Base-by-base conservation (phyloP, 2,329 filamentous ascomycete species). In the Monilinia laxa region DNA sequence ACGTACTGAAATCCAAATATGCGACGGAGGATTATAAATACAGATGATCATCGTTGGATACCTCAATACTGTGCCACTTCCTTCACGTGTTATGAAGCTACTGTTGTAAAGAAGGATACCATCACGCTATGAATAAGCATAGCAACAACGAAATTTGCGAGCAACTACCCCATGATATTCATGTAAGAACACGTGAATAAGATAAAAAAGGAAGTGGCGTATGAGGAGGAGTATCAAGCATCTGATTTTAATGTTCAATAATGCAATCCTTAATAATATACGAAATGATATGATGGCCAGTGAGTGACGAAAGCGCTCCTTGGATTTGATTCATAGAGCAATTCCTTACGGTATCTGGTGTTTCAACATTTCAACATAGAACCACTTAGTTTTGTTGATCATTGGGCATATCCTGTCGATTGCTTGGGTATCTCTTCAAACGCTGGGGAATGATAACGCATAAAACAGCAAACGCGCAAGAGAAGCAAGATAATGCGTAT, bases 101-200 rank as follows among this genome's bases (percentile, higher is more conserved):
- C 57, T 38, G 20, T 38, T 25, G 45, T 25, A 51, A 11, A 60
- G 28, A 38, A 60, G 45, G 45, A 60, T 51, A 28, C 20, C 12
- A 20, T 60, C 45, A 52, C 28, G 28, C 47, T 20, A 60, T 60
- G 58, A 60, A 38, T 60, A 60, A 60, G 42, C 58, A 60, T 12
- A 49, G 47, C 28, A 38, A 60, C 5, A 47, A 28, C 35, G 42
- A 12, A 60, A 51, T 45, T 38, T 51, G 45, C 28, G 14, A 60
- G n/a, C 4, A 60, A 35, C 45, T 51, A 51, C 35, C n/a, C 31
- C n/a, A 51, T 38, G 28, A 23, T 38, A 4, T 23, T 12, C 31
- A 11, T 25, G 45, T 51, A 38, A 49, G 28, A 51, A 38, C 58
- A 60, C 31, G 45, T 51, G 58, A 35, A 38, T 23, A 23, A 47